Conservation (phyloP, 1,284 basidiomycete genomes). For the Flammula alnicola region DNA sequence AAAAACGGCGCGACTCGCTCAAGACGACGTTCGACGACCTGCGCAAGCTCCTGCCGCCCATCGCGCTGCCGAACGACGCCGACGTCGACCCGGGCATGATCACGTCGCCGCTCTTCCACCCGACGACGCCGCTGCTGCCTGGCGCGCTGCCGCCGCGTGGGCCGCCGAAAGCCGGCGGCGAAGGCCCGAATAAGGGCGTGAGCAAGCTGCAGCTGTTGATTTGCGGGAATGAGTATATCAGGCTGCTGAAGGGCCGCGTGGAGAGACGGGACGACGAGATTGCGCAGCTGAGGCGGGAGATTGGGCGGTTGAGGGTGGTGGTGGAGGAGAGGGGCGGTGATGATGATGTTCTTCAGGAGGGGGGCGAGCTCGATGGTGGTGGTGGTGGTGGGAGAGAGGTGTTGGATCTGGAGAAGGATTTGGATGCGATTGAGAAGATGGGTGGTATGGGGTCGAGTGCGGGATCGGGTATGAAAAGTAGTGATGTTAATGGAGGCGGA, state of each 20-base stretch:
- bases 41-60: conserved; percentile 85
- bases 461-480: neutral
- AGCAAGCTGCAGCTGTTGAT: conserved; percentile 92
- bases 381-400: conserved; percentile 35
- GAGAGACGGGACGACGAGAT: conserved; percentile 88
- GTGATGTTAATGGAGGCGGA: conserved; percentile 2
- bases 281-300: conserved; percentile 67
- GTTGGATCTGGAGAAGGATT: conserved; percentile 46
- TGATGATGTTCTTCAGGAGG: no score
- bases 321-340: conserved; percentile 34
- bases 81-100: conserved; percentile 21
- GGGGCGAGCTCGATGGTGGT: no score
- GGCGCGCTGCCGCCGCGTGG: conserved; percentile 87
- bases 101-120: conserved; percentile 26
- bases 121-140: conserved; percentile 60
- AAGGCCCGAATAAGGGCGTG: conserved; percentile 93
- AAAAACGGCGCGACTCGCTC: conserved; percentile 94
- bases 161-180: conserved; percentile 82
- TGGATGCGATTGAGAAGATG: conserved; percentile 41
- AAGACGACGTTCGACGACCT: conserved; percentile 97
- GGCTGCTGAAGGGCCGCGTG: conserved; percentile 76
- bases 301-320: conserved; percentile 60
- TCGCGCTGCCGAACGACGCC: conserved; percentile 49
- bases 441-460: neutral
- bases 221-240: conserved; percentile 88